These are phyloP conservation scores for Tillandsia leiboldiana DNA, from an alignment of 176 grass and related monocot genomes.

Conservation along the genomic window DNA sequence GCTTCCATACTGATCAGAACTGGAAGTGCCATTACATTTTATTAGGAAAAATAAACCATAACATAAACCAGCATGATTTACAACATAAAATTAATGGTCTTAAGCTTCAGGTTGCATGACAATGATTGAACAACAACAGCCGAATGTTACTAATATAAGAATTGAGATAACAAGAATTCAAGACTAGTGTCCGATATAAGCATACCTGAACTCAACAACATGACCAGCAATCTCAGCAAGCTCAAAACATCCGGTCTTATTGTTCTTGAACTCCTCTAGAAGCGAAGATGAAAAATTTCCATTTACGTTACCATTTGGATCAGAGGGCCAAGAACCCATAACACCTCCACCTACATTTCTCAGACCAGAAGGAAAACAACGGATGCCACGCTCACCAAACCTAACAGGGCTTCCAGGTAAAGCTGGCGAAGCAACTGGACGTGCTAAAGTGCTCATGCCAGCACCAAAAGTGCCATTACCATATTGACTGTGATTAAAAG, in stretches of 20 bases:
- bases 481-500: slow-evolving; percentile 56
- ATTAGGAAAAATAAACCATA: too few species aligned
- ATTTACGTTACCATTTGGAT: slow-evolving; percentile 45
- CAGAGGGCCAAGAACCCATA: slow-evolving; percentile 36
- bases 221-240: slow-evolving; percentile 28
- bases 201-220: slow-evolving; percentile 32
- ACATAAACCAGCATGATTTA: not conserved
- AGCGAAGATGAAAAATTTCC: slow-evolving; percentile 62
- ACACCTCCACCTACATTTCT: slow-evolving; percentile 43
- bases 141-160: not conserved
- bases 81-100: not conserved
- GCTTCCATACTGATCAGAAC: slow-evolving; percentile 22
- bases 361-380: slow-evolving; percentile 38
- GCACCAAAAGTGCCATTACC: slow-evolving; percentile 41
- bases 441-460: slow-evolving; percentile 67
- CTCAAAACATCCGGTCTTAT: not conserved
- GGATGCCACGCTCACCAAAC: slow-evolving; percentile 53
- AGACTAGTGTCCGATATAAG: not conserved
- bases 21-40: slow-evolving; percentile 11
- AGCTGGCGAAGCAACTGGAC: slow-evolving; percentile 49
- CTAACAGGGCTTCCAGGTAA: slow-evolving; percentile 60
- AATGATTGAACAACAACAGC: not conserved
- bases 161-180: not conserved
- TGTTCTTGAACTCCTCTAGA: slow-evolving; percentile 11
- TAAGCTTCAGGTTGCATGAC: not conserved